phyloP scores from a whole-genome alignment of 208 protist species.

The Leishmania amazonensis region DNA sequence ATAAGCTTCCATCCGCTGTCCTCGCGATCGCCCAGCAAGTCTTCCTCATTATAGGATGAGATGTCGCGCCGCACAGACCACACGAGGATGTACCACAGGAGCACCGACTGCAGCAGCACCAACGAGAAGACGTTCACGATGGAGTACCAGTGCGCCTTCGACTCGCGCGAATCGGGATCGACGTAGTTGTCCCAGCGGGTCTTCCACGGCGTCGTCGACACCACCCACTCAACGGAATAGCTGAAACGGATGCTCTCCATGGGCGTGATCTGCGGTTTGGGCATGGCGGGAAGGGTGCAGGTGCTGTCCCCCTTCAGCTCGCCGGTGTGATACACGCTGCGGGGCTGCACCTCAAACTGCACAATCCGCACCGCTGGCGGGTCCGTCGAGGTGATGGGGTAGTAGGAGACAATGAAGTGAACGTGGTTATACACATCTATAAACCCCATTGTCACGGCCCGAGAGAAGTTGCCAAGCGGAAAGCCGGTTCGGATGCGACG shows the following conservation, averaged over 20 bases:
- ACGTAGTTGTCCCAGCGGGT: slow-evolving; percentile 96
- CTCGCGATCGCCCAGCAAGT: slow-evolving; percentile 68
- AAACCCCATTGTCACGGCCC: not conserved
- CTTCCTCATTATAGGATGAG: slow-evolving; percentile 82
- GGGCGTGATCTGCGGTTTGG: not conserved
- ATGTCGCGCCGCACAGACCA: slow-evolving; percentile 93
- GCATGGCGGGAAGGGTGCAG: not conserved
- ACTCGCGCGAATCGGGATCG: slow-evolving; percentile 40
- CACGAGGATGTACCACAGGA: slow-evolving; percentile 96
- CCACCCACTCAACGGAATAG: slow-evolving; percentile 69
- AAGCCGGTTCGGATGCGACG: slow-evolving; percentile 18
- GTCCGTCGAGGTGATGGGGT: slow-evolving; percentile 7
- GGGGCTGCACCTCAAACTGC: slow-evolving; percentile 42
- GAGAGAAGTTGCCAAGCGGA: slow-evolving; percentile 7
- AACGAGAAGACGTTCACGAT: slow-evolving; percentile 96
- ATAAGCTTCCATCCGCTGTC: slow-evolving; percentile 95
- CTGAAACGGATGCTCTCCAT: slow-evolving; percentile 39
- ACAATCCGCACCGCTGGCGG: slow-evolving; percentile 36
- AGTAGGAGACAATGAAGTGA: slow-evolving; percentile 60
- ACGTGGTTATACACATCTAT: slow-evolving; percentile 67
- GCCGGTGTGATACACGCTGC: slow-evolving; percentile 30
- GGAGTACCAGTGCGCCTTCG: slow-evolving; percentile 94
- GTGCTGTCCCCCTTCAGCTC: slow-evolving; percentile 5
- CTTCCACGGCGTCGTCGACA: slow-evolving; percentile 83
- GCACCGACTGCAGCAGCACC: slow-evolving; percentile 92